Evolutionary conservation across 345 rosid species (phyloP), one percentile per base, ranked within the genome.

Genomic region (Eucalyptus tenuipes): DNA sequence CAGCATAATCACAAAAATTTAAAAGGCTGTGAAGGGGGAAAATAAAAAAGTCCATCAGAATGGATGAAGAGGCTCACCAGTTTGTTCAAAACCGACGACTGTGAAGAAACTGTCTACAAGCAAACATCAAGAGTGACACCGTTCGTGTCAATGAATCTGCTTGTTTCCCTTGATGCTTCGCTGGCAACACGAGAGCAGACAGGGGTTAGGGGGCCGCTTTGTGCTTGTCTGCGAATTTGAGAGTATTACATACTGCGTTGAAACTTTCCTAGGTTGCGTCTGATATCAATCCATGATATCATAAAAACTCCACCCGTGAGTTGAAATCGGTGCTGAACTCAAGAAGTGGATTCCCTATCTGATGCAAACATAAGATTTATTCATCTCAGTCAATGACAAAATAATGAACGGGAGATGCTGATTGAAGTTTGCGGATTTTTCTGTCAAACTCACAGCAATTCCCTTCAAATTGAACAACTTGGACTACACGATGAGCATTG

Each of bases 201-300:
- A 5, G 91, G 42, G 7, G 91, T 85, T 42, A 90, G 57, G 13
- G 40, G 2, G 18, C 87, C 71, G 7, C 52, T 85, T 3, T 44
- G 20, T 6, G 13, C n/a, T 40, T 94, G 91, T 68, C 94, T 91
- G 55, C 47, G 20, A 61, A 92, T 64, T 75, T 87, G 92, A 37
- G 95, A 92, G 88, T 44, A 88, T 93, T 93, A 50, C 95, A 92
- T 5, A 44, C 7, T 7, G 88, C 53, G 45, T 87, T 88, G 80
- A 88, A 59, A 22, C 90, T 88, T 37, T 91, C 86, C 13, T 89
- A 89, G n/a, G 93, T 92, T 20, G 92, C 80, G 66, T 94, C 95
- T 86, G 95, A 93, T 59, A 93, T 88, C 68, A 93, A 33, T 20
- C 95, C 94, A 40, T 93, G 95, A 29, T 93, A 92, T 94, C 95